phyloP scores from a whole-genome alignment of 495 filamentous ascomycete genomes.

The Talaromyces proteolyticus region DNA sequence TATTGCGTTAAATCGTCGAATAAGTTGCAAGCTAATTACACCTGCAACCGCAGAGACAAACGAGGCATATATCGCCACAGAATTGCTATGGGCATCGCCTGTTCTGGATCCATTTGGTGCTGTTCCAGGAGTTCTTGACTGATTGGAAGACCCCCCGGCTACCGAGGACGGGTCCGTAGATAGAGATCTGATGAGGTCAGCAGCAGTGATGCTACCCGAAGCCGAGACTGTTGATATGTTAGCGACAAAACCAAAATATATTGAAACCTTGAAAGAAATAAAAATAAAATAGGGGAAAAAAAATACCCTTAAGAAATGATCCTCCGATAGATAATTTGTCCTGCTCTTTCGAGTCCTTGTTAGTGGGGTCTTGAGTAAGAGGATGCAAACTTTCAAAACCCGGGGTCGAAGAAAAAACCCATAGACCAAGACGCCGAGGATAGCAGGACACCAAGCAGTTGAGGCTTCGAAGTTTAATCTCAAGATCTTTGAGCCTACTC shows the following conservation, averaged over 20 bases:
- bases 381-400: slow-evolving; percentile 31
- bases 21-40: slow-evolving; percentile 32
- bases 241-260: slow-evolving; percentile 6
- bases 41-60: slow-evolving; percentile 39
- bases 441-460: slow-evolving; percentile 36
- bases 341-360: slow-evolving; percentile 21
- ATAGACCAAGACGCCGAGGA: slow-evolving; percentile 36
- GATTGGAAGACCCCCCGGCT: not conserved
- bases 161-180: slow-evolving; percentile 19
- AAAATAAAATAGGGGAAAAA: not conserved
- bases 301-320: slow-evolving; percentile 32
- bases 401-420: slow-evolving; percentile 38
- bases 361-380: slow-evolving; percentile 19
- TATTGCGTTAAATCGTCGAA: slow-evolving; percentile 31
- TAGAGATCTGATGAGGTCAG: slow-evolving; percentile 33
- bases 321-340: slow-evolving; percentile 28
- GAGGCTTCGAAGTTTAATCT: slow-evolving; percentile 29
- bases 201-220: slow-evolving; percentile 29
- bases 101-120: slow-evolving; percentile 20
- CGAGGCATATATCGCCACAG: slow-evolving; percentile 36
- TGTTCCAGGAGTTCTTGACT: not conserved
- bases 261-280: too few relatives aligned
- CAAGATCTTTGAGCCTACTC: slow-evolving; percentile 38
- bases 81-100: slow-evolving; percentile 27
- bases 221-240: slow-evolving; percentile 27